Percentiles rank a stretch among this genome's conserved stretches.
phyloP scores from a whole-genome alignment of 805 yeast species.

The Starmerella geochares region DNA sequence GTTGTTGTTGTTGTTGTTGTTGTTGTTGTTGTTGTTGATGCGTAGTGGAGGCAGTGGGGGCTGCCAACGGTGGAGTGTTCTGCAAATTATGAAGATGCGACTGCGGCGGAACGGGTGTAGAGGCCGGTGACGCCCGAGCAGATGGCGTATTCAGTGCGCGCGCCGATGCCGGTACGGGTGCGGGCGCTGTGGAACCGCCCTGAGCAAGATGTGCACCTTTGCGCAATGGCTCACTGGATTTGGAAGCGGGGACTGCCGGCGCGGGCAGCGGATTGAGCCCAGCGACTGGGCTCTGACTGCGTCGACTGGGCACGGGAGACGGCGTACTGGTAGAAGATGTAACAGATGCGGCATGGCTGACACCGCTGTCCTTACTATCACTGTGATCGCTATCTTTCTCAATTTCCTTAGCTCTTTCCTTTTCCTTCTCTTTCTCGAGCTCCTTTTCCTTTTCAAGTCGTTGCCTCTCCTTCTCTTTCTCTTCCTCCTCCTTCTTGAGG shows the following conservation, averaged over 20 bases:
- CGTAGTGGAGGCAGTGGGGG: not conserved
- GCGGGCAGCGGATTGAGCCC: constrained; percentile 28
- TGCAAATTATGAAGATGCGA: not conserved
- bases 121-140: not conserved
- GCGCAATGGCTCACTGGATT: constrained; percentile 15
- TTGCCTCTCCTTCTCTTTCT: constrained; percentile 22
- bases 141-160: not conserved
- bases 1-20: not conserved
- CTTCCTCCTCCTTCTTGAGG: constrained; percentile 31
- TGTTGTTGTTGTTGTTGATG: not conserved
- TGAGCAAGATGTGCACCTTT: constrained; percentile 23
- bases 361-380: constrained; percentile 10
- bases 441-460: constrained; percentile 23
- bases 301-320: constrained; percentile 12
- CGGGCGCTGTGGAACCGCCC: constrained; percentile 22
- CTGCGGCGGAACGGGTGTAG: not conserved
- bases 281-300: constrained; percentile 17
- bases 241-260: constrained; percentile 24
- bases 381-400: constrained; percentile 4
- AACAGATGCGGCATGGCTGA: not conserved
- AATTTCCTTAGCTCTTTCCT: constrained; percentile 13
- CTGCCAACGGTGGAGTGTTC: not conserved
- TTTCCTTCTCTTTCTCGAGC: constrained; percentile 19
- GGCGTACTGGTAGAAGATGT: constrained; percentile 17
- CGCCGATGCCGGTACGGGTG: constrained; percentile 9